Evolutionary conservation across 139 green algal species (phyloP), one percentile per base, ranked within the genome.

Genomic region (Dunaliella sp.): DNA sequence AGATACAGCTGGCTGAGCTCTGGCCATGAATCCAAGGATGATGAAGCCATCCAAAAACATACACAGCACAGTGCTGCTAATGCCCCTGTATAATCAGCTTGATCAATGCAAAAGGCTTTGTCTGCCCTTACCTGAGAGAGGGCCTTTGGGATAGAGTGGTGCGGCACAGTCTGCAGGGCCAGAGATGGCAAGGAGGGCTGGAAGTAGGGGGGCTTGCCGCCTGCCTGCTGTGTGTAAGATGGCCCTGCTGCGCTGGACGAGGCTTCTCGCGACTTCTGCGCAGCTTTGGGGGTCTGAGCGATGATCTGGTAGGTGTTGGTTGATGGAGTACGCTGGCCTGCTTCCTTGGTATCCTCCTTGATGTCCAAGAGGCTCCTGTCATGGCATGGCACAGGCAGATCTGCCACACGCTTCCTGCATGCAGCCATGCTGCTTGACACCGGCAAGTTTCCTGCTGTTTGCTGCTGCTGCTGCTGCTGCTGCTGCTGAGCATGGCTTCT

Each of bases 371-470:
- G 48, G 7, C 16, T 16, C 16, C 48, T 7, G 48, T 65, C 16
- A 16, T 65, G 48, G 48, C 48, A 65, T 65, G 48, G 48, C 48
- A 16, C 16, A 65, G 48, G 48, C 48, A 65, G 48, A 7, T 7
- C 48, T 65, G 48, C 73, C 73, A 78, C 73, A 78, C 73, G 73
- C 30, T 16, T 65, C 37, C 76, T 84, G 35, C 37, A 84, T 34
- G 35, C 36, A 33, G 1, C 80, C 31, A 7, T 1, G 33, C 26
- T 77, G 38, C 30, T 32, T 26, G 77, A n/a, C n/a, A n/a, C n/a
- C n/a, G n/a, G n/a, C n/a, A n/a, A n/a, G n/a, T n/a, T n/a, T n/a
- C n/a, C n/a, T n/a, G n/a, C n/a, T n/a, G n/a, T n/a, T n/a, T 38
- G 34, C 48, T 85, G 81, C 34, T n/a, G 58, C 32, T 59, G 1